Evolutionary conservation across 768 basidiomycete species (phyloP).

Genomic region (Tephrocybe sp.): DNA sequence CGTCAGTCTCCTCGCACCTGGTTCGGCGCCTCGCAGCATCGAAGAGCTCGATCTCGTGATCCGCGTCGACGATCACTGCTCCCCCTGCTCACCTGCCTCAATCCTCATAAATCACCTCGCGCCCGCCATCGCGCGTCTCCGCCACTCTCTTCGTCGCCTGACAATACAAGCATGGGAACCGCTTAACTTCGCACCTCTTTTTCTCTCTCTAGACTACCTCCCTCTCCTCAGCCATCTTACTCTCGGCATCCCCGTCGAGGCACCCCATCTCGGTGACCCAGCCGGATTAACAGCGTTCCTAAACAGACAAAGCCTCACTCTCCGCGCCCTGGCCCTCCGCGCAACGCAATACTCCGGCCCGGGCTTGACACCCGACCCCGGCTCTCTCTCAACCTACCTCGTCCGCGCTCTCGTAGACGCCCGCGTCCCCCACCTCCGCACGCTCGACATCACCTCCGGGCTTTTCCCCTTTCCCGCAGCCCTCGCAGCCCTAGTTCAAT

Average conservation of each 20-base stretch:
- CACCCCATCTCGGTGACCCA: constrained; percentile 43
- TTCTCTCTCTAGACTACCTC: constrained; percentile 31
- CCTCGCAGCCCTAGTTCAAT: constrained; percentile 42
- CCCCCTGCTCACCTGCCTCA: constrained; percentile 19
- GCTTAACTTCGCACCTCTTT: constrained; percentile 42
- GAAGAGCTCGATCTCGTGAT: constrained; percentile 44
- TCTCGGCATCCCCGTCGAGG: constrained; percentile 40
- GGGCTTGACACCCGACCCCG: constrained; percentile 27
- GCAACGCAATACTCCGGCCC: constrained; percentile 41
- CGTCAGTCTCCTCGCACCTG: constrained; percentile 30
- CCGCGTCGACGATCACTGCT: constrained; percentile 36
- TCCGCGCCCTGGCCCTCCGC: constrained; percentile 39
- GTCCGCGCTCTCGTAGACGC: constrained; percentile 25
- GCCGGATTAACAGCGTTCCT: constrained; percentile 36
- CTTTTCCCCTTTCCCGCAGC: constrained; percentile 38
- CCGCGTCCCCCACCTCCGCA: constrained; percentile 21
- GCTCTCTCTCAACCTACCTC: constrained; percentile 39
- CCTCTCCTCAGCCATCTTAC: constrained; percentile 34
- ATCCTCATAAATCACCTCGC: constrained; percentile 39
- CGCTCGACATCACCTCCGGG: constrained; percentile 21
- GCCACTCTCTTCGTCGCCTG: constrained; percentile 35
- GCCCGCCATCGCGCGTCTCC: constrained; percentile 36
- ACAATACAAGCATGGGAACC: constrained; percentile 44
- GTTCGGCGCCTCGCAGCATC: constrained; percentile 29
- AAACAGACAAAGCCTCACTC: constrained; percentile 30